Conservation (phyloP, 2,329 filamentous ascomycete species). For the Aspergillus glaucus region DNA sequence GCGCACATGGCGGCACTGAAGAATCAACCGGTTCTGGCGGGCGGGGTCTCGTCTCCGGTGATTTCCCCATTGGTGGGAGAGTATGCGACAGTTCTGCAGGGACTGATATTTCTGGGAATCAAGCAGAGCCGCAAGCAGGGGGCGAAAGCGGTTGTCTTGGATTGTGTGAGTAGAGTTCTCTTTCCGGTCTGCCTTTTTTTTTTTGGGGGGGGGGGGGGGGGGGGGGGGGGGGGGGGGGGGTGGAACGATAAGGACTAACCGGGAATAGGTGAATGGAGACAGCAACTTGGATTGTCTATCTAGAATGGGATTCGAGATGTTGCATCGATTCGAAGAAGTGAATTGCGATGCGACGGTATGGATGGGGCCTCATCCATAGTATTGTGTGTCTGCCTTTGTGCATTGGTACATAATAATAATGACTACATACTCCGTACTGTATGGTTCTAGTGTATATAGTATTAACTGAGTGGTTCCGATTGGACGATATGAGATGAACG, state of each 20-base stretch:
- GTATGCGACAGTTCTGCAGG: slow-evolving; percentile 68
- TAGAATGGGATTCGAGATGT: slow-evolving; percentile 71
- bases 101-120: slow-evolving; percentile 71
- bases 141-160: slow-evolving; percentile 65
- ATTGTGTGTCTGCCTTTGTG: slow-evolving; percentile 1
- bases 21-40: slow-evolving; percentile 51
- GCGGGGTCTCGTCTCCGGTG: slow-evolving; percentile 74
- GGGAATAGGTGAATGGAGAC: slow-evolving; percentile 59
- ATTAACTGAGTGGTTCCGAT: not conserved
- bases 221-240: no score
- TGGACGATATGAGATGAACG: not conserved
- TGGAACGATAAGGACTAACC: slow-evolving; percentile 19
- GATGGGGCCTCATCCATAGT: slow-evolving; percentile 41
- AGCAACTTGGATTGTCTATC: slow-evolving; percentile 66
- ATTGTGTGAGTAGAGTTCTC: slow-evolving; percentile 59
- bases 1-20: slow-evolving; percentile 64
- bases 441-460: no score
- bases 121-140: slow-evolving; percentile 76
- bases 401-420: no score
- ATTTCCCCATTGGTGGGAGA: slow-evolving; percentile 62
- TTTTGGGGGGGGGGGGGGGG: no score
- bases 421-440: no score
- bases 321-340: slow-evolving; percentile 78
- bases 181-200: not conserved
- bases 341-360: slow-evolving; percentile 60